These are phyloP conservation scores for Aspergillus neotritici DNA, from an alignment of 2,329 filamentous ascomycete species.

Conservation along the genomic window DNA sequence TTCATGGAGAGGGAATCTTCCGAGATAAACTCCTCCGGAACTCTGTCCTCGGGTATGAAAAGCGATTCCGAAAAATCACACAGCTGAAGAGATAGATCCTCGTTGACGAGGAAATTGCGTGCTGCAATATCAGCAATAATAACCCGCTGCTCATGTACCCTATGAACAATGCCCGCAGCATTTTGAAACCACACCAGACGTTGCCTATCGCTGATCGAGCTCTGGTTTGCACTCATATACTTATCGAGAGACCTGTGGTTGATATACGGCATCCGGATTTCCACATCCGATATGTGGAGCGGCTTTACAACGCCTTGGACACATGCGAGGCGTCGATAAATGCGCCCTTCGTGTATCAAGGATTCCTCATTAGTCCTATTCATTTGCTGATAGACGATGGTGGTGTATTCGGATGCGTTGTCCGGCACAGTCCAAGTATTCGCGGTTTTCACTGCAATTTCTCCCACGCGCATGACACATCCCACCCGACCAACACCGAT, in stretches of 20 bases:
- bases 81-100: neutral
- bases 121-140: neutral
- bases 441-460: slow-evolving; percentile 1
- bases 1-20: slow-evolving; percentile 13
- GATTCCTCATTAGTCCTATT: slow-evolving; percentile 2
- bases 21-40: slow-evolving; percentile 4
- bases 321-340: neutral
- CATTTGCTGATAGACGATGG: neutral
- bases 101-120: slow-evolving; percentile 2
- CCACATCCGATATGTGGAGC: slow-evolving; percentile 4
- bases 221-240: slow-evolving; percentile 2
- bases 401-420: slow-evolving; percentile 2
- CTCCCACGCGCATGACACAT: neutral
- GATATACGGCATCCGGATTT: slow-evolving; percentile 7
- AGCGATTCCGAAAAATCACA: slow-evolving; percentile 1
- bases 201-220: neutral
- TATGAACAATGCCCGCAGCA: neutral
- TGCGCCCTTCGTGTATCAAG: neutral
- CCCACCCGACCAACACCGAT: slow-evolving; percentile 1
- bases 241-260: slow-evolving; percentile 3
- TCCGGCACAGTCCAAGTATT: slow-evolving; percentile 1
- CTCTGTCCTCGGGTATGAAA: neutral
- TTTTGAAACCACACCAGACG: neutral
- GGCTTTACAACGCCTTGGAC: slow-evolving; percentile 1
- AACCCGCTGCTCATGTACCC: neutral